Evolutionary conservation across 2,329 filamentous ascomycete genomes (phyloP).

Genomic region (Daldinia eschscholtzii): DNA sequence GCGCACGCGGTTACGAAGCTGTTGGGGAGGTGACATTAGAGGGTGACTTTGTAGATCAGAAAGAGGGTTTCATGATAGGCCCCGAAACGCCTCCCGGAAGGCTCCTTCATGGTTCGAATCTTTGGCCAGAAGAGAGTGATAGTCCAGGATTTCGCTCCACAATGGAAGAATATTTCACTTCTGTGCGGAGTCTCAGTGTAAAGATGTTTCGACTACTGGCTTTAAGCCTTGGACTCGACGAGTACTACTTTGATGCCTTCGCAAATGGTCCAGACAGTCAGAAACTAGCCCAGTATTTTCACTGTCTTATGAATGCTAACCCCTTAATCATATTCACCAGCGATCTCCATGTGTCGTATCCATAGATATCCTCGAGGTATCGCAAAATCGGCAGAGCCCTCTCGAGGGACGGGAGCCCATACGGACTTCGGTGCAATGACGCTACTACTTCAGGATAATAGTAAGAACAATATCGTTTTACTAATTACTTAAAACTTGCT

Average conservation of each 20-base stretch:
- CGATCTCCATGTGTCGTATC: conserved; percentile 44
- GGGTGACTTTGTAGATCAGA: conserved; percentile 47
- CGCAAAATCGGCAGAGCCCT: conserved; percentile 32
- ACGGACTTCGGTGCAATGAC: conserved; percentile 49
- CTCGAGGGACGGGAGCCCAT: conserved; percentile 41
- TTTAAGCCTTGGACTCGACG: conserved; percentile 43
- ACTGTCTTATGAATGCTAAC: conserved; percentile 5
- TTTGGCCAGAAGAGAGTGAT: conserved; percentile 50
- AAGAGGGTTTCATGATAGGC: conserved; percentile 54
- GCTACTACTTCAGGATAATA: conserved; percentile 46
- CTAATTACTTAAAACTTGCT: neutral
- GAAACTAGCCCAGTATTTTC: neutral
- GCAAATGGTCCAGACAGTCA: conserved; percentile 44
- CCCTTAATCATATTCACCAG: conserved; percentile 14
- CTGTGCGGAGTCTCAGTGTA: conserved; percentile 41
- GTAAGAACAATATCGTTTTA: conserved; percentile 14
- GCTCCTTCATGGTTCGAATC: conserved; percentile 48
- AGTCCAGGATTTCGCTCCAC: conserved; percentile 46
- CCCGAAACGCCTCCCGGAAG: conserved; percentile 44
- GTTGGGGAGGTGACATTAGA: conserved; percentile 48
- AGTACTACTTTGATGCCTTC: conserved; percentile 46
- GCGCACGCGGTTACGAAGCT: conserved; percentile 49
- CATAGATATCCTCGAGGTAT: conserved; percentile 44
- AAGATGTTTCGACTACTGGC: conserved; percentile 47
- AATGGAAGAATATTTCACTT: conserved; percentile 49